A percentile compares a stretch with the other conserved stretches of the same genome.
Evolutionary conservation across 345 rosid species (phyloP).

Genomic region (Boechera retrofracta): DNA sequence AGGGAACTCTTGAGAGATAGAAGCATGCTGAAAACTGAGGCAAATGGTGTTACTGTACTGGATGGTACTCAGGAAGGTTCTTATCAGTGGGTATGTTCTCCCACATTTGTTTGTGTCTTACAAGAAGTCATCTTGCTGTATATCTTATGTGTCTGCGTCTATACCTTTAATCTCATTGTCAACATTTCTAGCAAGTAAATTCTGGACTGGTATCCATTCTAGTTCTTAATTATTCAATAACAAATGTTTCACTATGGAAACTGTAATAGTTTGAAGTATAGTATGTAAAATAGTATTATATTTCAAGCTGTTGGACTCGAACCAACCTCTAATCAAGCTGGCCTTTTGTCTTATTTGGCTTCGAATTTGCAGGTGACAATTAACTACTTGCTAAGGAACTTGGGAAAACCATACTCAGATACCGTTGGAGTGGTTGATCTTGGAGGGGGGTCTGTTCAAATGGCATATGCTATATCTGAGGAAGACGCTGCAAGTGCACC

Average conservation of each 20-base stretch:
- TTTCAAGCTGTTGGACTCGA: neutral
- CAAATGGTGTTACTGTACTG: slow-evolving; percentile 69
- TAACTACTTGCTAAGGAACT: slow-evolving; percentile 78
- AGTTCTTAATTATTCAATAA: neutral
- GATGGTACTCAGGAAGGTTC: slow-evolving; percentile 99
- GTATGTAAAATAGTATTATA: neutral
- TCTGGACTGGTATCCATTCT: slow-evolving; percentile 17
- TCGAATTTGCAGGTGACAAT: slow-evolving; percentile 77
- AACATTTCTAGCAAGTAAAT: slow-evolving; percentile 5
- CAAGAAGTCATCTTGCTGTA: slow-evolving; percentile 15
- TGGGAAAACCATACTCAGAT: slow-evolving; percentile 71
- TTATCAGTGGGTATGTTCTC: slow-evolving; percentile 88
- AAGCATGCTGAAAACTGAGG: slow-evolving; percentile 73
- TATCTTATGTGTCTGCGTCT: slow-evolving; percentile 8
- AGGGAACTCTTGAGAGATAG: slow-evolving; percentile 78
- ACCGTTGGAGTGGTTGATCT: slow-evolving; percentile 99
- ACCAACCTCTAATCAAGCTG: slow-evolving; percentile 14
- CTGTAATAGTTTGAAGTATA: neutral
- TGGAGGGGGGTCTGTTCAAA: slow-evolving; percentile 99
- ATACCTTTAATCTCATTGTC: neutral
- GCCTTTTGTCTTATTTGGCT: neutral
- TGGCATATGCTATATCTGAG: slow-evolving; percentile 96
- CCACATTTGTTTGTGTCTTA: slow-evolving; percentile 9
- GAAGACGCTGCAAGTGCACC: slow-evolving; percentile 83
- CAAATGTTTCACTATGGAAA: neutral